Evolutionary conservation across 805 yeast genomes (phyloP).

Genomic region (Nakazawaea ambrosiae): DNA sequence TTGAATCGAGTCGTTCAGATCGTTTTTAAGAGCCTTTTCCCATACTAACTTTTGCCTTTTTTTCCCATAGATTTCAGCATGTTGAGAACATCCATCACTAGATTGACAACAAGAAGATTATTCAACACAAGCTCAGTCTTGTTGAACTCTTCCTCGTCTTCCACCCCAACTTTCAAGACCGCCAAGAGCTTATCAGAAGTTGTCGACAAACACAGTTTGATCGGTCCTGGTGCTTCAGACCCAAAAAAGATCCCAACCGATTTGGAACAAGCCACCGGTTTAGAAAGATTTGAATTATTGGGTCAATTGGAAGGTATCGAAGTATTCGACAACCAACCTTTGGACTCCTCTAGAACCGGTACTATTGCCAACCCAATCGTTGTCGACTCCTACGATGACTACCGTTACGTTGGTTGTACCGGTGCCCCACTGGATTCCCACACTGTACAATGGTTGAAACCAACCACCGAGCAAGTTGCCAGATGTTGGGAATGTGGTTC

Average conservation of each 20-base stretch:
- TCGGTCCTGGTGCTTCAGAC: conserved; percentile 85
- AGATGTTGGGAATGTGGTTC: conserved; percentile 99
- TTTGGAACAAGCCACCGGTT: conserved; percentile 95
- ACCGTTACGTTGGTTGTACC: conserved; percentile 95
- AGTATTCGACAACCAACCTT: conserved; percentile 82
- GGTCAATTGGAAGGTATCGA: conserved; percentile 96
- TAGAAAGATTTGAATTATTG: conserved; percentile 90
- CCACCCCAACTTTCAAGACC: conserved; percentile 42
- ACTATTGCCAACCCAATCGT: conserved; percentile 84
- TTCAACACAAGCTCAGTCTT: background rate
- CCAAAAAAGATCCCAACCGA: conserved; percentile 84
- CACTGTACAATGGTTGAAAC: conserved; percentile 86
- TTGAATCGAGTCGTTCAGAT: too few species aligned
- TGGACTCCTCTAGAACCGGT: conserved; percentile 84
- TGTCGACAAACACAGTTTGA: conserved; percentile 64
- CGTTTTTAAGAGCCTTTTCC: too few species aligned
- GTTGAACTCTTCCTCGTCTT: background rate
- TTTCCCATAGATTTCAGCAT: too few species aligned
- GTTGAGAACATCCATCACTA: background rate
- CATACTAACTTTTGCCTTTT: too few species aligned
- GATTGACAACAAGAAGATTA: background rate
- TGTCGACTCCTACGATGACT: conserved; percentile 84
- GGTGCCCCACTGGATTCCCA: conserved; percentile 95
- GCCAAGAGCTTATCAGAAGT: conserved; percentile 72
- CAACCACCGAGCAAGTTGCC: conserved; percentile 71